These are phyloP conservation scores for Prunus armeniaca DNA, from an alignment of 306 rosid genomes.

Conservation along the genomic window DNA sequence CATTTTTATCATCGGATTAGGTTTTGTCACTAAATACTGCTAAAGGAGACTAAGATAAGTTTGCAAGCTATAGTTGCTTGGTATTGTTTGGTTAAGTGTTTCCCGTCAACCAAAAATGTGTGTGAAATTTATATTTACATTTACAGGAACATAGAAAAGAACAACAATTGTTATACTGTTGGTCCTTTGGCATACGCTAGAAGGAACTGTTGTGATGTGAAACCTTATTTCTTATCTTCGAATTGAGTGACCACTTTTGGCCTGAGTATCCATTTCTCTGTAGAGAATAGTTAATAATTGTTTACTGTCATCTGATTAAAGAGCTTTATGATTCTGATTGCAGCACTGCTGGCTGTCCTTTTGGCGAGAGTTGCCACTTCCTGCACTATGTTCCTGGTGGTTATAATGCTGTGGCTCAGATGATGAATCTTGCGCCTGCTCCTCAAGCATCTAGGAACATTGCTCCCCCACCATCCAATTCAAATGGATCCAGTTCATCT, in stretches of 20 bases:
- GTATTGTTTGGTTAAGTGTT: not conserved
- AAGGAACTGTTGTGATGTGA: not conserved
- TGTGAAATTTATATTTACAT: not conserved
- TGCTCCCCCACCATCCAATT: slow-evolving; percentile 39
- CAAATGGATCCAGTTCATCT: slow-evolving; percentile 57
- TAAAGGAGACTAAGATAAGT: not conserved
- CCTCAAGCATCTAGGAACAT: slow-evolving; percentile 60
- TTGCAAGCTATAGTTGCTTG: not conserved
- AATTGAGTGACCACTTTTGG: not conserved
- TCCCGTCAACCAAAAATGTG: not conserved
- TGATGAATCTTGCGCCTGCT: slow-evolving; percentile 78
- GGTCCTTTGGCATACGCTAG: not conserved
- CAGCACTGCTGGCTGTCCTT: slow-evolving; percentile 97
- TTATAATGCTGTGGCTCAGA: slow-evolving; percentile 83
- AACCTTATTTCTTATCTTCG: not conserved
- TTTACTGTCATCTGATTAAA: slow-evolving; percentile 28
- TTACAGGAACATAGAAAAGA: not conserved
- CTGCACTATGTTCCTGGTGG: slow-evolving; percentile 94
- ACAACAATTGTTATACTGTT: not conserved
- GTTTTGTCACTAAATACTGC: not conserved
- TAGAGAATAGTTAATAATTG: not conserved
- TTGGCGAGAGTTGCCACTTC: slow-evolving; percentile 95
- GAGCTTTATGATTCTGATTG: slow-evolving; percentile 28
- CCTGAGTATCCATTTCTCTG: not conserved
- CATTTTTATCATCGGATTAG: not conserved